phyloP scores from a whole-genome alignment of 495 filamentous ascomycete species.

The Thermochaetoides thermophila region DNA sequence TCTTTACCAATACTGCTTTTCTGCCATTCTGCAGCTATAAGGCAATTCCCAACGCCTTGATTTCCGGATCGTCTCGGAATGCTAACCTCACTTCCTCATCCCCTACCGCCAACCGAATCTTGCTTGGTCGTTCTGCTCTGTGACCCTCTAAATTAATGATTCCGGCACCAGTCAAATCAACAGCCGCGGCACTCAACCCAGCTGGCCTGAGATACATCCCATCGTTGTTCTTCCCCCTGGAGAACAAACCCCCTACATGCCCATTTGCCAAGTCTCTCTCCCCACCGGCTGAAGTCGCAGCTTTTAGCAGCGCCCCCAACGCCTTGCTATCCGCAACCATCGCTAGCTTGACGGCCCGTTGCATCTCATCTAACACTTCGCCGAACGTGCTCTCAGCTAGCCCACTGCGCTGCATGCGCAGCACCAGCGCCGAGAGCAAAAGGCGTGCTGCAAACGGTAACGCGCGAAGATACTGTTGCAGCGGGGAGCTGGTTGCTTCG shows the following conservation, averaged over 20 bases:
- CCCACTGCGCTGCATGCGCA: conserved; percentile 66
- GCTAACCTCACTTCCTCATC: conserved; percentile 83
- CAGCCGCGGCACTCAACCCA: conserved; percentile 56
- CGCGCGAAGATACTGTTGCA: conserved; percentile 73
- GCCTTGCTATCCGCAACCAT: conserved; percentile 12
- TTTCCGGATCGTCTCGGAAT: conserved; percentile 75
- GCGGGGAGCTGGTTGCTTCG: conserved; percentile 81
- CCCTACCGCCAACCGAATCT: conserved; percentile 68
- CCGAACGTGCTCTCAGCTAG: conserved; percentile 74
- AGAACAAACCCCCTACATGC: not conserved
- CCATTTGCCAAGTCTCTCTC: not conserved
- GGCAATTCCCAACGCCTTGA: conserved; percentile 50
- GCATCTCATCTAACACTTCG: conserved; percentile 86
- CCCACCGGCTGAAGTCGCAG: not conserved
- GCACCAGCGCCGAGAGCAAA: conserved; percentile 66
- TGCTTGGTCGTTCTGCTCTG: conserved; percentile 69
- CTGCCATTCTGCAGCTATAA: conserved; percentile 16
- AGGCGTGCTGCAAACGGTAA: conserved; percentile 73
- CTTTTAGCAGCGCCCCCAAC: too few relatives aligned
- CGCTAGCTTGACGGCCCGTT: conserved; percentile 46
- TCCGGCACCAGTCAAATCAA: conserved; percentile 74
- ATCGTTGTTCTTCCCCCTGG: conserved; percentile 1
- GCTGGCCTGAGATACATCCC: conserved; percentile 32
- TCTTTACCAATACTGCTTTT: too few relatives aligned
- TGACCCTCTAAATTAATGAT: conserved; percentile 68